These are phyloP conservation scores for Aspergillus brasiliensis DNA, from an alignment of 2,329 filamentous ascomycete genomes.

Conservation along the genomic window DNA sequence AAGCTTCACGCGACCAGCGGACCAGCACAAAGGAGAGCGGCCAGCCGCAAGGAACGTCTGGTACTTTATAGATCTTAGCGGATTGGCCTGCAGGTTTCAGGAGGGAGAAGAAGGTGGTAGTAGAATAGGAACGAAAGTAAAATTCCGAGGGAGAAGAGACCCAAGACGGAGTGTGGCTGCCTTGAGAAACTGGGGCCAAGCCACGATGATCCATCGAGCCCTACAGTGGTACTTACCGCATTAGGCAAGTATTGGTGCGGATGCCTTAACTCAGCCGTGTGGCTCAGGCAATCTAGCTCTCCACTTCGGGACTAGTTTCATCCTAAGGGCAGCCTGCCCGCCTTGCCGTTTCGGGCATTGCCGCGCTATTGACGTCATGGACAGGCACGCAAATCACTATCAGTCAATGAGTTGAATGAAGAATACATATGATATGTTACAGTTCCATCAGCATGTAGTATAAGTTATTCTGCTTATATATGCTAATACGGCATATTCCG, in stretches of 20 bases:
- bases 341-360: background rate
- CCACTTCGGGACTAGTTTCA: background rate
- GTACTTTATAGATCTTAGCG: background rate
- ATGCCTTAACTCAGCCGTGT: background rate
- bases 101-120: background rate
- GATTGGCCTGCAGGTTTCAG: background rate
- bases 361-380: background rate
- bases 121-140: slow-evolving; percentile 5
- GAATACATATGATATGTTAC: background rate
- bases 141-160: slow-evolving; percentile 11
- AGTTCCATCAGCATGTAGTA: background rate
- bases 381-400: background rate
- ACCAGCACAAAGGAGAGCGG: slow-evolving; percentile 14
- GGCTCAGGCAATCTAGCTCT: background rate
- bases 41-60: slow-evolving; percentile 15
- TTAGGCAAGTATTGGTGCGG: background rate
- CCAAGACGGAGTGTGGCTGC: slow-evolving; percentile 17
- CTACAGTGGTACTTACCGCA: background rate
- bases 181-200: slow-evolving; percentile 11
- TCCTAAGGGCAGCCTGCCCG: background rate
- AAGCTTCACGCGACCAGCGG: slow-evolving; percentile 21
- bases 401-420: no score
- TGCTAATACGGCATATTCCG: no score
- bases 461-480: background rate
- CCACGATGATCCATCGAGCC: slow-evolving; percentile 14